Conservation (phyloP, 2,329 filamentous ascomycete species). For the Aspergillus ibericus region DNA sequence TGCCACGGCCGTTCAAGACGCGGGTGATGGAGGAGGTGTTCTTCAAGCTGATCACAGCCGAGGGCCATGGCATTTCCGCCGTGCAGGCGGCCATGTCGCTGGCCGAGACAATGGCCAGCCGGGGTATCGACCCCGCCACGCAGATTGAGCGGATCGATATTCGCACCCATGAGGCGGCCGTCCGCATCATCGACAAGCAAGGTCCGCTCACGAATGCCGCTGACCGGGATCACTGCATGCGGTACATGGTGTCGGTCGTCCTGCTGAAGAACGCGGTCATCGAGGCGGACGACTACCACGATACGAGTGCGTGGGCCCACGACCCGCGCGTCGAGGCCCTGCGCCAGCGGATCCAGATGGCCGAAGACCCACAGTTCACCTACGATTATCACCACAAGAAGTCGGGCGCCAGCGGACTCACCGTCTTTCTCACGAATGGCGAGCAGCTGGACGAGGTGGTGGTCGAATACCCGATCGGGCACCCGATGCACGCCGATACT, state of each 20-base stretch:
- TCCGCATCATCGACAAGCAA: conserved; percentile 29
- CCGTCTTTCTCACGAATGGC: conserved; percentile 21
- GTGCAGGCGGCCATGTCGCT: conserved; percentile 25
- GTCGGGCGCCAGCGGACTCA: conserved; percentile 21
- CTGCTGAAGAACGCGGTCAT: conserved; percentile 25
- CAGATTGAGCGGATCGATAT: conserved; percentile 23
- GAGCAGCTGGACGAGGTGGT: conserved; percentile 22
- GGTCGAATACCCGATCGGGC: conserved; percentile 37
- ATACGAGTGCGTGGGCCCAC: conserved; percentile 18
- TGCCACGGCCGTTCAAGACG: not conserved
- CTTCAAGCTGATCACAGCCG: conserved; percentile 17
- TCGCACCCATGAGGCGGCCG: conserved; percentile 24
- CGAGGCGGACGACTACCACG: conserved; percentile 21
- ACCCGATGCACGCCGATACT: conserved; percentile 20
- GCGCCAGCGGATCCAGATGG: conserved; percentile 22
- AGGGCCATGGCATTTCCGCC: conserved; percentile 28
- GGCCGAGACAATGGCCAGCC: conserved; percentile 1
- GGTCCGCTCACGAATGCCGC: conserved; percentile 22
- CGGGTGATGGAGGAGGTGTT: conserved; percentile 10
- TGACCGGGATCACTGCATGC: conserved; percentile 31
- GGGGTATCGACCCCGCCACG: not conserved
- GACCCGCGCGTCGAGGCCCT: conserved; percentile 15
- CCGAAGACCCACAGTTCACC: conserved; percentile 26
- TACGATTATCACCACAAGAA: conserved; percentile 24
- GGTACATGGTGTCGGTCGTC: conserved; percentile 28